Evolutionary conservation across 345 rosid genomes (phyloP), one percentile per base, ranked within the genome.

Genomic region (Ricinus communis): DNA sequence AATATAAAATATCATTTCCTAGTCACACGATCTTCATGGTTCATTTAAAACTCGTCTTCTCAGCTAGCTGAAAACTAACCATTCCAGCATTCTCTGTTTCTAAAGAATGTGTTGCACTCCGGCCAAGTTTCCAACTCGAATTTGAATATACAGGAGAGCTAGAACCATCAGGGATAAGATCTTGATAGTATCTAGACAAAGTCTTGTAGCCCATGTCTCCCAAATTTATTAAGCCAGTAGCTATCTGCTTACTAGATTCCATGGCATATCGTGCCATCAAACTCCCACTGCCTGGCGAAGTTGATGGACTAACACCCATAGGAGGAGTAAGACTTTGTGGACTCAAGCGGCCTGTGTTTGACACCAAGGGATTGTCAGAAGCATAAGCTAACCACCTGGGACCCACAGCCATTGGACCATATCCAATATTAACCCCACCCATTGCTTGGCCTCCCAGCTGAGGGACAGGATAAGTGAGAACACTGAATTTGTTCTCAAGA

Each of bases 401-500:
- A 61, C 99, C 99, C 69, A 95, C 88, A 74, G 95, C 93, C 99
- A 92, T 89, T 68, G 99, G 99, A 68, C 99, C 99, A 74, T 90
- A 90, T 45, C 99, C 99, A 24, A 90, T 66, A 81, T 90, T 90
- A 67, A 90, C 81, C 75, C 93, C 95, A 61, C 74, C 49, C 46
- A 80, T 68, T 81, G 97, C 97, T 77, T 86, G 96, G 74, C 87
- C 89, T 75, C 91, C 96, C 74, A 86, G 73, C 49, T 89, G 99
- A 51, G 93, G 99, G 82, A 90, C 87, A 24, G 94, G 98, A 87
- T 88, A 87, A 0, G 98, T 90, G 71, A 95, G 97, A 47, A 95
- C 91, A 65, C 98, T 92, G 77, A 92, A 90, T 70, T 90, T 95
- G 83, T 81, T 92, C 82, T 90, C 98, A 36, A 95, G 98, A 30